Evolutionary conservation across 441 rosid genomes (phyloP), one percentile per base, ranked within the genome.

Genomic region (Jatropha podagrica): DNA sequence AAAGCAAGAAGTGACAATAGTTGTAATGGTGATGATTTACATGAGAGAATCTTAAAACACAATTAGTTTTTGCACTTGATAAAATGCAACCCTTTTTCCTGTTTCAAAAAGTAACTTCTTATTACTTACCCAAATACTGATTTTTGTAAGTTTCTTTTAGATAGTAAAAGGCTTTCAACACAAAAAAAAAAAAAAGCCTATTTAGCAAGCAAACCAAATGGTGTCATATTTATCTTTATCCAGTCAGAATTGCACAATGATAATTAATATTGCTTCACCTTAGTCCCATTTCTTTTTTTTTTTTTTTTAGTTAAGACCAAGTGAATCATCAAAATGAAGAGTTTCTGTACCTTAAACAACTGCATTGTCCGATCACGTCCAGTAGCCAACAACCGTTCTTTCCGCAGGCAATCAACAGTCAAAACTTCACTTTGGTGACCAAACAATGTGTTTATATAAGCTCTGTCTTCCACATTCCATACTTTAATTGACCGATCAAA

Each of bases 361-460:
- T 85, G 97, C 98, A 96, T 88, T 54, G 86, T 89, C 78, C 98
- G 86, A 84, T 96, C 98, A 78, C 97, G 94, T 73, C 89, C 98
- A 74, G 84, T 93, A 3, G 95, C 83, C 78, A 94, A 83, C 17
- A 87, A 90, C 74, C 96, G 88, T 73, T 94, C 99, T 81, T 87
- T 92, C 69, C 94, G 82, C 58, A 96, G 82, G 85, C 91, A 88
- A 86, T 94, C 97, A 72, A 94, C 71, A 17, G 89, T 79, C 78
- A 94, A 73, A 49, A 96, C 73, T 81, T 96, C 98, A 86, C 87
- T 91, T 76, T 92, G 95, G 79, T 91, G 97, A 75, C 99, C 99
- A 84, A 87, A 91, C 78, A 84, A 77, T 46, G 97, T 91, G 65
- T 59, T 85, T 72, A 96, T 80, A 73, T 91, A 94, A 62, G 97